phyloP scores from a whole-genome alignment of 1,139 yeast species.

The Taphrina flavorubra region DNA sequence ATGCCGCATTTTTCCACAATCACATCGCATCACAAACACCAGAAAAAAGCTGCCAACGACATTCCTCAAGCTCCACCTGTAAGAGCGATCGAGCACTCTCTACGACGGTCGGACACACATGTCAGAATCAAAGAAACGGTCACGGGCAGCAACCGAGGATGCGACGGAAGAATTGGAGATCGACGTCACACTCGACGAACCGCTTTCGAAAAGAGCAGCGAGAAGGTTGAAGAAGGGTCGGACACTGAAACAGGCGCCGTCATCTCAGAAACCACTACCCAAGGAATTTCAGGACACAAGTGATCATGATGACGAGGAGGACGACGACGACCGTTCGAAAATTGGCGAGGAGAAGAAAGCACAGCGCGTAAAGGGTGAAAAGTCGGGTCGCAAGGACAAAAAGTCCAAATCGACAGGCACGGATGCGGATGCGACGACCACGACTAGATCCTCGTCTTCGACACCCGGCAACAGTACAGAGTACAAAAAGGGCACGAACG shows the following conservation, averaged over 20 bases:
- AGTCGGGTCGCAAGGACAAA: slow-evolving; percentile 50
- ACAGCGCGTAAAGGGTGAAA: slow-evolving; percentile 44
- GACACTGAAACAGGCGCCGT: slow-evolving; percentile 31
- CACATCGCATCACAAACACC: not conserved
- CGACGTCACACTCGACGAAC: slow-evolving; percentile 76
- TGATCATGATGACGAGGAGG: slow-evolving; percentile 57
- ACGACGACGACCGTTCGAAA: slow-evolving; percentile 49
- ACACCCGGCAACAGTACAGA: slow-evolving; percentile 51
- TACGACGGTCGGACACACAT: not conserved
- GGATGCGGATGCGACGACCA: slow-evolving; percentile 61
- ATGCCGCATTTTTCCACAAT: slow-evolving; percentile 10
- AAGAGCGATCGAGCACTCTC: not conserved
- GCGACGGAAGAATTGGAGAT: slow-evolving; percentile 57
- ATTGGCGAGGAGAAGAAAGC: slow-evolving; percentile 46
- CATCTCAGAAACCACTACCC: slow-evolving; percentile 20
- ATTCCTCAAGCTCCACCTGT: slow-evolving; percentile 2
- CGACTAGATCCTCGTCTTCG: slow-evolving; percentile 49
- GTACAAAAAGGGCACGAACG: slow-evolving; percentile 56
- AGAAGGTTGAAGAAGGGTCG: slow-evolving; percentile 72
- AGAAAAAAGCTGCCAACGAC: not conserved
- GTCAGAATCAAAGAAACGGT: slow-evolving; percentile 27
- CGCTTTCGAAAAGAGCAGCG: slow-evolving; percentile 85
- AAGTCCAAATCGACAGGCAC: slow-evolving; percentile 74
- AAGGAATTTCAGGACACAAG: slow-evolving; percentile 49
- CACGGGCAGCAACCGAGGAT: slow-evolving; percentile 30